Evolutionary conservation across 495 filamentous ascomycete species (phyloP).

Genomic region (Podospora conica): DNA sequence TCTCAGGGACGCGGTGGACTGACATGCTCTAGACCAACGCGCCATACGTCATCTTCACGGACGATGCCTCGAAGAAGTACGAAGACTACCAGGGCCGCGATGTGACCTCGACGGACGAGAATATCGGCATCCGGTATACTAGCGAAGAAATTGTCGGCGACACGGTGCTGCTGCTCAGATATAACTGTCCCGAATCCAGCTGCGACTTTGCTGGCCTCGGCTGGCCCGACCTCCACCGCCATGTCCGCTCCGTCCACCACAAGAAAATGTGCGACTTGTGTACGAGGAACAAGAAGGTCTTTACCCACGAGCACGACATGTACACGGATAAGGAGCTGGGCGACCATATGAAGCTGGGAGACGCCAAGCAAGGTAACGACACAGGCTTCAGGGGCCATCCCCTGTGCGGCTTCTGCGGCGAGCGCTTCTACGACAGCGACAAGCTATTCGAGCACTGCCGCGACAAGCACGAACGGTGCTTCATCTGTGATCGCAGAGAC

Average conservation of each 20-base stretch:
- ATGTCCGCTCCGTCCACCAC: constrained; percentile 74
- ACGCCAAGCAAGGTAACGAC: constrained; percentile 71
- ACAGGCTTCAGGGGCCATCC: constrained; percentile 96
- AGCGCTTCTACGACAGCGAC: constrained; percentile 91
- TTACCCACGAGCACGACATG: constrained; percentile 96
- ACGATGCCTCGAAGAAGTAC: constrained; percentile 70
- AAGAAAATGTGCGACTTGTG: constrained; percentile 95
- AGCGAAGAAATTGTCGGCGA: constrained; percentile 82
- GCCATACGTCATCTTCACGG: constrained; percentile 84
- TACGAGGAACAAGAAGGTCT: constrained; percentile 92
- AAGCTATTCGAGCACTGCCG: constrained; percentile 91
- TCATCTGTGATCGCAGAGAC: constrained; percentile 78
- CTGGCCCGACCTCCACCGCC: constrained; percentile 90
- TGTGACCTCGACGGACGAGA: constrained; percentile 67
- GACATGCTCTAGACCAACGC: constrained; percentile 56
- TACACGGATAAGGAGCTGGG: constrained; percentile 75
- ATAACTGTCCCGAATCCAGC: constrained; percentile 81
- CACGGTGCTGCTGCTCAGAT: constrained; percentile 77
- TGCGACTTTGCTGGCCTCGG: constrained; percentile 88
- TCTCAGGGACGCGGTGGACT: constrained; percentile 7
- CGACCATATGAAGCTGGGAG: constrained; percentile 84
- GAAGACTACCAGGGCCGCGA: constrained; percentile 71
- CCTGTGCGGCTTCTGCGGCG: constrained; percentile 84
- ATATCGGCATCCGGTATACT: constrained; percentile 85
- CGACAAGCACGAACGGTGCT: constrained; percentile 87